These are phyloP conservation scores for Solanum hybrid DNA, from an alignment of 305 asterid species.

Conservation along the genomic window DNA sequence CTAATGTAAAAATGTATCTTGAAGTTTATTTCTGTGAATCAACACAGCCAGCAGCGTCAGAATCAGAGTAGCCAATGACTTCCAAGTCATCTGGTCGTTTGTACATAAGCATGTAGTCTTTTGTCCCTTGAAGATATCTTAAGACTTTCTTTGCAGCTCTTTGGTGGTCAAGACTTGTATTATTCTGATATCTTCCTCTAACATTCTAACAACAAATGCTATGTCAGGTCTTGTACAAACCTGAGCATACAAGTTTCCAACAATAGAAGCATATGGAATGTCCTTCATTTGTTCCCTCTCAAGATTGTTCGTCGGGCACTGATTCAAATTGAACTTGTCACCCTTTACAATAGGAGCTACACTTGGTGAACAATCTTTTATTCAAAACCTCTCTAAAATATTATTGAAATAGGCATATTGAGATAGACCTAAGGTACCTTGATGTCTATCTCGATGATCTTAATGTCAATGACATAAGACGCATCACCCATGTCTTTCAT, in stretches of 20 bases:
- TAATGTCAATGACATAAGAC: neutral
- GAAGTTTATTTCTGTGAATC: neutral
- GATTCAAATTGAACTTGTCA: neutral
- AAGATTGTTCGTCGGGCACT: neutral
- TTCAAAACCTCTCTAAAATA: neutral
- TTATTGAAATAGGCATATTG: neutral
- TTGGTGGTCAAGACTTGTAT: neutral
- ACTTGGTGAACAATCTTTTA: neutral
- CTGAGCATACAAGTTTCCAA: neutral
- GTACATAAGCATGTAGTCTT: neutral
- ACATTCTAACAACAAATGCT: neutral
- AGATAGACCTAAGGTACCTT: neutral
- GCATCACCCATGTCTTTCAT: neutral
- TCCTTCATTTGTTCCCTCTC: neutral
- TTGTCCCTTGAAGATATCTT: neutral
- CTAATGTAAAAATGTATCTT: neutral
- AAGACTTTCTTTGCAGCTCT: neutral
- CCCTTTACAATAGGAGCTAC: neutral
- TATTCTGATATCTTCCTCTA: neutral
- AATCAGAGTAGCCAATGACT: neutral
- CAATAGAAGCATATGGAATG: neutral
- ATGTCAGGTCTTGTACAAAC: neutral
- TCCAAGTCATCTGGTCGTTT: neutral
- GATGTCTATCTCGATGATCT: neutral
- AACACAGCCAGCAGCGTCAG: neutral